A percentile compares a stretch with the other conserved stretches of the same genome.
These are phyloP conservation scores for Plasmodium ovale DNA, from an alignment of 169 alveolate genomes.

Conservation along the genomic window DNA sequence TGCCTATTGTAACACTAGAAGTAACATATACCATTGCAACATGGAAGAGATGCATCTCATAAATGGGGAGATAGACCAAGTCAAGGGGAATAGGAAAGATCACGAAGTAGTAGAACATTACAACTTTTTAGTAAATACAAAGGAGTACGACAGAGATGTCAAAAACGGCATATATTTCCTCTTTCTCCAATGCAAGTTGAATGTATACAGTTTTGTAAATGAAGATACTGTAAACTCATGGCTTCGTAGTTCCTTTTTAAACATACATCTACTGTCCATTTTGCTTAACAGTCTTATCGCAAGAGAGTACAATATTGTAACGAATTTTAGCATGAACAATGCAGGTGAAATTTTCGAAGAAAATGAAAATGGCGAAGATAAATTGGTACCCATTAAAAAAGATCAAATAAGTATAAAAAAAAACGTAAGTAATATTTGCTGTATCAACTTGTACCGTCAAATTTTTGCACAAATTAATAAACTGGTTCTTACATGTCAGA, in stretches of 20 bases:
- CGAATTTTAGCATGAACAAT: not conserved
- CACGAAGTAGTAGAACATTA: constrained; percentile 7
- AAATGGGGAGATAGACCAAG: not conserved
- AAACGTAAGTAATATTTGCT: not conserved
- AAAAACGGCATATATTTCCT: constrained; percentile 57
- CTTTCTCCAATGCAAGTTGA: constrained; percentile 43
- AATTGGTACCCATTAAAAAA: not conserved
- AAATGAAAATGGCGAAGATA: not conserved
- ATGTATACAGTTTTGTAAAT: constrained; percentile 51
- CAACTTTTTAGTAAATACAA: constrained; percentile 35
- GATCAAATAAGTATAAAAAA: not conserved
- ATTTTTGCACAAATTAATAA: constrained; percentile 47
- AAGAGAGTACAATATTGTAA: constrained; percentile 38
- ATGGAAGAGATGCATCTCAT: constrained; percentile 16
- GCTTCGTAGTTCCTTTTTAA: constrained; percentile 49
- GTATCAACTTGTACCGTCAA: constrained; percentile 31
- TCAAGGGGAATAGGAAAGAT: not conserved
- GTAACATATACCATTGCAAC: not conserved
- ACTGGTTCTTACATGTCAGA: constrained; percentile 54
- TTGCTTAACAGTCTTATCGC: constrained; percentile 39
- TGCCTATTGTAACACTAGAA: constrained; percentile 30
- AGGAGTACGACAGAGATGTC: constrained; percentile 2
- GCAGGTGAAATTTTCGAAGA: not conserved
- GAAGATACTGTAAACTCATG: constrained; percentile 5
- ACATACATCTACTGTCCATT: constrained; percentile 46